phyloP scores from a whole-genome alignment of 1,139 yeast species.

The Debaryomyces coudertii region DNA sequence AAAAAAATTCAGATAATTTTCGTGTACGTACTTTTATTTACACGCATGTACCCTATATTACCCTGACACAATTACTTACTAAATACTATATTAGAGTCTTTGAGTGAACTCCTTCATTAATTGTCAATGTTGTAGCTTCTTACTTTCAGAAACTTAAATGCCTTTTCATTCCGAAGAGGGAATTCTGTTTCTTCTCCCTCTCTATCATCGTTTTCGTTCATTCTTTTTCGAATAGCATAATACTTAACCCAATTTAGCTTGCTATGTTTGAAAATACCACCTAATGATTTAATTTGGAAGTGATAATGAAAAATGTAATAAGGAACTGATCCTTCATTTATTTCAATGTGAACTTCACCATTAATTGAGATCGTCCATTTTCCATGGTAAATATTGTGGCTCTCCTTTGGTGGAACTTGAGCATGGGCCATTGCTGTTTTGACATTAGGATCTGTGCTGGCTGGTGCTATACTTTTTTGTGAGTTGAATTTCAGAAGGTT shows the following conservation, averaged over 20 bases:
- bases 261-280: constrained; percentile 58
- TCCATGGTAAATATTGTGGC: constrained; percentile 50
- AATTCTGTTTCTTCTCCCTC: constrained; percentile 59
- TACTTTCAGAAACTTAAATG: constrained; percentile 72
- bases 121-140: constrained; percentile 42
- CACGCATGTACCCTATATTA: constrained; percentile 9
- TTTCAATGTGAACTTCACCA: constrained; percentile 57
- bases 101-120: constrained; percentile 8
- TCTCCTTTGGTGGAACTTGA: constrained; percentile 26
- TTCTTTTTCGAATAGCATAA: constrained; percentile 54
- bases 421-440: constrained; percentile 14
- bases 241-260: constrained; percentile 70
- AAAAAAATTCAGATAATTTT: constrained; percentile 14
- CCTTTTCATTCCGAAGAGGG: constrained; percentile 68
- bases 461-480: constrained; percentile 17
- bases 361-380: constrained; percentile 52
- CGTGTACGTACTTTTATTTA: constrained; percentile 13
- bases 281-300: constrained; percentile 58
- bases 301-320: constrained; percentile 67
- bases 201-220: constrained; percentile 37
- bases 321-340: constrained; percentile 64
- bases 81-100: background rate
- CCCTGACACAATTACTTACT: constrained; percentile 1
- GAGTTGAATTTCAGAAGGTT: constrained; percentile 41
- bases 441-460: constrained; percentile 19